Percentiles rank a stretch among this genome's conserved stretches.
Evolutionary conservation across 129 eudicot species (phyloP).

Genomic region (Rutidosis leptorrhynchoides): DNA sequence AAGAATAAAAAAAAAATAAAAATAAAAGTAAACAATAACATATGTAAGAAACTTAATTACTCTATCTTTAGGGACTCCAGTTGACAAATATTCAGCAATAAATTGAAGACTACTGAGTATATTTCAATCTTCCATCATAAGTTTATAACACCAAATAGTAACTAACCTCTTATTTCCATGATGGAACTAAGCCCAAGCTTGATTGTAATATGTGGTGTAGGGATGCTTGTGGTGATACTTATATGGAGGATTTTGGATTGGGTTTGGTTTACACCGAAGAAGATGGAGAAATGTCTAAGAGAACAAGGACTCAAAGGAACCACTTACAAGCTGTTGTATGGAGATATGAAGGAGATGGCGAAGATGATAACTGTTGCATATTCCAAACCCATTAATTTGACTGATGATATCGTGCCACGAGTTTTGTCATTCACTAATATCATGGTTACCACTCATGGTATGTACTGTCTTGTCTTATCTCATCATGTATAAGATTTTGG

Average conservation of each 20-base stretch:
- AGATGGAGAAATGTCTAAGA: slow-evolving; percentile 46
- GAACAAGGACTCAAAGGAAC: slow-evolving; percentile 58
- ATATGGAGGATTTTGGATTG: slow-evolving; percentile 13
- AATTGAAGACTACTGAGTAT: slow-evolving; percentile 8
- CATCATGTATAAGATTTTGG: neutral
- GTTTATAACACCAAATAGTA: neutral
- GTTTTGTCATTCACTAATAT: slow-evolving; percentile 49
- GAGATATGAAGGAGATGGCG: slow-evolving; percentile 49
- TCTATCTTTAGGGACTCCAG: slow-evolving; percentile 12
- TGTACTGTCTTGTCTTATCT: neutral
- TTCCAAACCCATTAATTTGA: slow-evolving; percentile 42
- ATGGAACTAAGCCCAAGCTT: slow-evolving; percentile 12
- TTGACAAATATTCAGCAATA: slow-evolving; percentile 19
- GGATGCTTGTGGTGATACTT: neutral
- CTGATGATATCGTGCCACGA: slow-evolving; percentile 46
- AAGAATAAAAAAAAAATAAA: too few relatives aligned
- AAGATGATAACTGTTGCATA: slow-evolving; percentile 47
- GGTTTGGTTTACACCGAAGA: slow-evolving; percentile 58
- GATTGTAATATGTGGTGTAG: neutral
- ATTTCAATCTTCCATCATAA: neutral
- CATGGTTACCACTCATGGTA: slow-evolving; percentile 46
- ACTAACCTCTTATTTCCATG: slow-evolving; percentile 4
- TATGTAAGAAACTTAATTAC: slow-evolving; percentile 5
- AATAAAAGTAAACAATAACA: neutral
- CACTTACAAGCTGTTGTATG: slow-evolving; percentile 45